Base-by-base conservation (phyloP, 140 eudicot species). In the Ambrosia hybrid region DNA sequence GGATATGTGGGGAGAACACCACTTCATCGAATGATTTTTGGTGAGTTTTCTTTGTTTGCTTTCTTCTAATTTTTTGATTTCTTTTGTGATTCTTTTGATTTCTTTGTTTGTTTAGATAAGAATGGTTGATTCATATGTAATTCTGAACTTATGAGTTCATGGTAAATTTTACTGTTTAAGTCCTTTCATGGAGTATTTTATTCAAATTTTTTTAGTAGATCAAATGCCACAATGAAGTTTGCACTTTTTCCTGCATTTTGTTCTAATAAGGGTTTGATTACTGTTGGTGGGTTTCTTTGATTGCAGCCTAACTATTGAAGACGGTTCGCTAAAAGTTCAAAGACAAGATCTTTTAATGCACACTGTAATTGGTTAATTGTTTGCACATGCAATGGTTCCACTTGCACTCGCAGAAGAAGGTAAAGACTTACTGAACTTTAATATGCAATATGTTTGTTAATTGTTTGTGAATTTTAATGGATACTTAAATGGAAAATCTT, bases 301-400 rank as follows among this genome's bases (percentile, higher is more conserved):
- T n/a, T 30, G 10, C 83, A 82, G 89, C 67, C 74, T 58, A 65
- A 34, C 15, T 9, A 56, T n/a, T n/a, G n/a, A n/a, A n/a, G n/a
- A n/a, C n/a, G n/a, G n/a, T n/a, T n/a, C n/a, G n/a, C n/a, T n/a
- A 6, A 78, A 76, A 72, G 75, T 60, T 78, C 81, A 81, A 59
- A 87, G 95, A 83, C 83, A 95, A 80, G 85, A 85, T 74, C 76
- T 88, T 12, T 62, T 90, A 73, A 58, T 85, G n/a, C 86, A 80
- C 49, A 61, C 86, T 4, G 72, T 60, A 34, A 36, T 83, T 55
- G 83, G 80, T 68, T 64, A 82, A 13, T 57, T 85, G 59, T 79
- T 80, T 75, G 38, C 87, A 52, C 92, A 95, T 75, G 78, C 91
- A 37, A 63, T 83, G 73, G 78, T 60, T 71, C 82, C 91, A 41